Evolutionary conservation across 106 monocot genomes (phyloP).

Genomic region (Apostasia shenzhenica): DNA sequence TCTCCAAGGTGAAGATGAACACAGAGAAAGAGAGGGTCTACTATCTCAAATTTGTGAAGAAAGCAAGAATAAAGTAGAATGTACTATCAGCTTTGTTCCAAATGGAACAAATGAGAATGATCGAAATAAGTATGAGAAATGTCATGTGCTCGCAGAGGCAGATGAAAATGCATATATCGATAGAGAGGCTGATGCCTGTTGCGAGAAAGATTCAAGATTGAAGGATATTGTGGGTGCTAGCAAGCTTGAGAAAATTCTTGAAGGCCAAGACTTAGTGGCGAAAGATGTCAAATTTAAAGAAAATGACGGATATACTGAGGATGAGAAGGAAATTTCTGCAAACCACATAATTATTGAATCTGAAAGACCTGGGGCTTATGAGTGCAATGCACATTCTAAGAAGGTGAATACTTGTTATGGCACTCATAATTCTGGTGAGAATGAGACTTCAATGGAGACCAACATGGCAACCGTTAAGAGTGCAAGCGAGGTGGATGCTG

Average conservation of each 20-base stretch:
- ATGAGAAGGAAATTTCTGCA: not conserved
- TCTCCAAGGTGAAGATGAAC: not conserved
- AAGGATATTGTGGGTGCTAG: not conserved
- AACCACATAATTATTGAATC: not conserved
- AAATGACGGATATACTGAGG: not conserved
- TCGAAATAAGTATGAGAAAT: conserved; percentile 1
- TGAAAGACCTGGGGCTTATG: not conserved
- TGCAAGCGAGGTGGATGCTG: not conserved
- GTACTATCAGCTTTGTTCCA: not conserved
- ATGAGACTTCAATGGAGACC: not conserved
- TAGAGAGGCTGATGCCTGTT: not conserved
- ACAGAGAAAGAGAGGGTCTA: not conserved
- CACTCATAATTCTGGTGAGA: not conserved
- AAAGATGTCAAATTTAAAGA: not conserved
- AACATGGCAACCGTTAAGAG: not conserved
- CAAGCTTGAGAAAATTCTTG: not conserved
- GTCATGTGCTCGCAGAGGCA: not conserved
- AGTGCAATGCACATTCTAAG: not conserved
- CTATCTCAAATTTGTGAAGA: not conserved
- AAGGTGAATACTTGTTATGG: not conserved
- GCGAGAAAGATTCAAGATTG: not conserved
- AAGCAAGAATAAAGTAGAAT: not conserved
- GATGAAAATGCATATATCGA: not conserved
- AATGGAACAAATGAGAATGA: not conserved
- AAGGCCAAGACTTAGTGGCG: not conserved